Evolutionary conservation across 768 basidiomycete species (phyloP).

Genomic region (Tricholoma sp.): DNA sequence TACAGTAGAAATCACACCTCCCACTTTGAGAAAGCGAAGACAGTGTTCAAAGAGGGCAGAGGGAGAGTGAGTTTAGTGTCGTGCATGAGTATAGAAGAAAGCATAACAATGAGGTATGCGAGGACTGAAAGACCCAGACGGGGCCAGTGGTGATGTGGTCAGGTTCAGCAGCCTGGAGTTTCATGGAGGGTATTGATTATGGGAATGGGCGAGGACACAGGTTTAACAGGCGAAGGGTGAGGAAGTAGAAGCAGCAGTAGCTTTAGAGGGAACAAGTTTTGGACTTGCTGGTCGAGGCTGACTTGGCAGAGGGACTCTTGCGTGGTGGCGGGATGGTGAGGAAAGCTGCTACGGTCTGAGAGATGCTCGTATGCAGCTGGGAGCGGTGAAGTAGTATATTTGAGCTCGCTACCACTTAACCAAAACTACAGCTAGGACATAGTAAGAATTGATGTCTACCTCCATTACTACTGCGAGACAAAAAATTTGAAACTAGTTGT

Average conservation of each 20-base stretch:
- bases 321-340: conserved; percentile 41
- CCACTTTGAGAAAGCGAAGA: conserved; percentile 67
- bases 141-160: conserved; percentile 67
- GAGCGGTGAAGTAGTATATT: conserved; percentile 45
- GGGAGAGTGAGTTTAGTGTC: conserved; percentile 41
- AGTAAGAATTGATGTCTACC: no score
- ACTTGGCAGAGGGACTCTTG: conserved; percentile 25
- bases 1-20: conserved; percentile 51
- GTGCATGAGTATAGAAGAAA: conserved; percentile 49
- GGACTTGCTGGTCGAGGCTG: conserved; percentile 2
- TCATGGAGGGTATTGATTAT: conserved; percentile 66
- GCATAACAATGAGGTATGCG: conserved; percentile 59
- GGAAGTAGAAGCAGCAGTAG: background rate
- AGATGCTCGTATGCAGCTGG: conserved; percentile 46
- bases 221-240: conserved; percentile 3
- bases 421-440: no score
- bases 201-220: conserved; percentile 33
- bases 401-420: no score
- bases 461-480: no score
- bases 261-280: background rate
- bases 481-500: no score
- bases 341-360: conserved; percentile 41
- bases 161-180: conserved; percentile 53
- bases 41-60: conserved; percentile 62
- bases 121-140: conserved; percentile 70